phyloP scores from a whole-genome alignment of 139 green algal species.

The Tetradesmus lagerheimii region DNA sequence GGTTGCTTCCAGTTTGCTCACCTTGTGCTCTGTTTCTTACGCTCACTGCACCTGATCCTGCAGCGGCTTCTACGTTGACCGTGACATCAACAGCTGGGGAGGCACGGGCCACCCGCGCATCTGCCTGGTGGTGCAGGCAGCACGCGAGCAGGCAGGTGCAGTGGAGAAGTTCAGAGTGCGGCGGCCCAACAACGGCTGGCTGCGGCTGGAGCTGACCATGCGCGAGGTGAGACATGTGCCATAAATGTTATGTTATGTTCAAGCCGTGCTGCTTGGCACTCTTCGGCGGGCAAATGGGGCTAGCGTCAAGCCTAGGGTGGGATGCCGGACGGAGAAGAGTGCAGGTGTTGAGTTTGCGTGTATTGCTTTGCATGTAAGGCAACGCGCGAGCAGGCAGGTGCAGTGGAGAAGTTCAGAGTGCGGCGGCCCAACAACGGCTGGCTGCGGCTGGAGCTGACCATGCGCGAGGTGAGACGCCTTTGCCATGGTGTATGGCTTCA shows the following conservation, averaged over 20 bases:
- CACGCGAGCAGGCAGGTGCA: background rate
- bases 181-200: conserved; percentile 36
- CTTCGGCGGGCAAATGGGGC: no score
- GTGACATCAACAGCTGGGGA: conserved; percentile 20
- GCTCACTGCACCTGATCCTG: background rate
- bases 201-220: background rate
- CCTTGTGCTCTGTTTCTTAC: no score
- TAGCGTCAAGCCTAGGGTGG: no score
- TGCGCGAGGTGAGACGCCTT: background rate
- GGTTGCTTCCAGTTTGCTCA: no score
- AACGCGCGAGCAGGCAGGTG: background rate
- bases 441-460: background rate
- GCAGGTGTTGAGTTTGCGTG: no score
- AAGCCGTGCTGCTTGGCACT: no score
- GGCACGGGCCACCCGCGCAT: conserved; percentile 30
- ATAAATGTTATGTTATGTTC: background rate
- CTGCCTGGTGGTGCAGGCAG: conserved; percentile 26
- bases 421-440: conserved; percentile 32
- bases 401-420: background rate
- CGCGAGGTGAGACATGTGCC: background rate
- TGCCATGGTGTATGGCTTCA: background rate
- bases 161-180: conserved; percentile 2
- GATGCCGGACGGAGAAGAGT: no score
- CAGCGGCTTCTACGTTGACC: conserved; percentile 48
- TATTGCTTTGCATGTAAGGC: no score